Evolutionary conservation across 1,139 yeast species (phyloP), one percentile per base, ranked within the genome.

Genomic region (Suhomyces terraborum): DNA sequence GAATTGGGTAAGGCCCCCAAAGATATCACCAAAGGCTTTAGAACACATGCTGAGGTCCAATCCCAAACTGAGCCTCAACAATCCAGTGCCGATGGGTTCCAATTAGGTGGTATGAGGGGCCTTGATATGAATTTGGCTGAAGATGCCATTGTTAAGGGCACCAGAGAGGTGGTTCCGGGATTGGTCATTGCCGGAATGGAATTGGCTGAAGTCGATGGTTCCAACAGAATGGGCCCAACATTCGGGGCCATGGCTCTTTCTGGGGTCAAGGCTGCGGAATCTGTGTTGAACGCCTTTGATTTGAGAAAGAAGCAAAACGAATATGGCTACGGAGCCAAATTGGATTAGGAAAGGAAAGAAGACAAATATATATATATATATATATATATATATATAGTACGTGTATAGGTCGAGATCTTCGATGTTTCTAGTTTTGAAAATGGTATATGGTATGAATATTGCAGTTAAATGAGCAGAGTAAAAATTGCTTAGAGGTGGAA

Each of bases 201-300:
- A 62, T 73, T 83, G 51, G 82, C 88, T 25, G 91, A 84, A 59
- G 78, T 84, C 42, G 88, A 82, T 53, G 89, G 89, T 29, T 76
- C 80, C 50, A 82, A 83, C 73, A 78, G 93, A 65, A 84, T 84
- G 91, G 91, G 93, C 13, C 91, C 93, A 38, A 84, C 91, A 24
- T 84, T 84, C 51, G 91, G 89, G 44, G 91, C 89, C 37, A 84
- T 84, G 91, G 84, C 80, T 29, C 75, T 82, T 45, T 79, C 86
- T 24, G 89, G 89, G 51, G 83, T 82, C 51, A 82, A 82, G 65
- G 89, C 89, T 35, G 89, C 88, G 19, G 87, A 83, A 55, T 61
- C 73, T 27, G 79, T 75, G 32, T 69, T 80, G 60, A 70, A 74
- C 41, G 75, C 76, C 32, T 69, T 64, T 49, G 83, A 79, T 27